phyloP scores from a whole-genome alignment of 2,329 filamentous ascomycete genomes.

The Pestalotiopsis sp. region DNA sequence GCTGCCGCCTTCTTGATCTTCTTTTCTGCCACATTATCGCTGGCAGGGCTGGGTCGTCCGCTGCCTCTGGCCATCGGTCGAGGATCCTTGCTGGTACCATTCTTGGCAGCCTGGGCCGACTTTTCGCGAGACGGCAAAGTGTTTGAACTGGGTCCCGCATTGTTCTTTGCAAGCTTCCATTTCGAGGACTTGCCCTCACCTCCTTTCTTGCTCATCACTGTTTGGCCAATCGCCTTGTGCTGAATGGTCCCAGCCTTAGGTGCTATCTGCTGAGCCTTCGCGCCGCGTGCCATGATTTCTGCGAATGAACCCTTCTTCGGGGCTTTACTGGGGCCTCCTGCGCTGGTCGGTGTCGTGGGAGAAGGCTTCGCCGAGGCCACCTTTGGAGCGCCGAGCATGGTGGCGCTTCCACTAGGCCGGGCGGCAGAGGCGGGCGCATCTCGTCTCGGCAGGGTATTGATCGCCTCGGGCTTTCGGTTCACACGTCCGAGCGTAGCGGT shows the following conservation, averaged over 20 bases:
- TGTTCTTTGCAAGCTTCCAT: constrained; percentile 10
- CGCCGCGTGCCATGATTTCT: constrained; percentile 73
- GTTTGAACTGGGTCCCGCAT: constrained; percentile 14
- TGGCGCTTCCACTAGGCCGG: constrained; percentile 25
- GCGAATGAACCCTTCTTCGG: constrained; percentile 76
- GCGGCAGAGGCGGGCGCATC: constrained; percentile 19
- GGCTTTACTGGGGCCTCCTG: constrained; percentile 35
- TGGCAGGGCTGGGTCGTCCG: constrained; percentile 30
- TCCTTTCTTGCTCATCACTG: constrained; percentile 55
- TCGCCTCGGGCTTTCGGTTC: constrained; percentile 12
- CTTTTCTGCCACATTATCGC: constrained; percentile 49
- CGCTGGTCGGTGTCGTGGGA: constrained; percentile 26
- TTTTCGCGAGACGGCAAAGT: constrained; percentile 11
- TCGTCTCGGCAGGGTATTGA: constrained; percentile 18
- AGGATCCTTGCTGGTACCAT: constrained; percentile 24
- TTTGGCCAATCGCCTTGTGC: constrained; percentile 72
- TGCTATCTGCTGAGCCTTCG: constrained; percentile 64
- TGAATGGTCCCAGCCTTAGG: constrained; percentile 72
- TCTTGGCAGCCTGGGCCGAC: constrained; percentile 16
- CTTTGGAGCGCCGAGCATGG: constrained; percentile 21
- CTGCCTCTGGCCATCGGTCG: constrained; percentile 27
- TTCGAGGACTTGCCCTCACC: constrained; percentile 39
- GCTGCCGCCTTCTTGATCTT: constrained; percentile 63
- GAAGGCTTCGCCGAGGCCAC: constrained; percentile 27
- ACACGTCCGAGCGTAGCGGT: constrained; percentile 11